phyloP scores from a whole-genome alignment of 495 filamentous ascomycete genomes.

The Xylaria bambusicola region DNA sequence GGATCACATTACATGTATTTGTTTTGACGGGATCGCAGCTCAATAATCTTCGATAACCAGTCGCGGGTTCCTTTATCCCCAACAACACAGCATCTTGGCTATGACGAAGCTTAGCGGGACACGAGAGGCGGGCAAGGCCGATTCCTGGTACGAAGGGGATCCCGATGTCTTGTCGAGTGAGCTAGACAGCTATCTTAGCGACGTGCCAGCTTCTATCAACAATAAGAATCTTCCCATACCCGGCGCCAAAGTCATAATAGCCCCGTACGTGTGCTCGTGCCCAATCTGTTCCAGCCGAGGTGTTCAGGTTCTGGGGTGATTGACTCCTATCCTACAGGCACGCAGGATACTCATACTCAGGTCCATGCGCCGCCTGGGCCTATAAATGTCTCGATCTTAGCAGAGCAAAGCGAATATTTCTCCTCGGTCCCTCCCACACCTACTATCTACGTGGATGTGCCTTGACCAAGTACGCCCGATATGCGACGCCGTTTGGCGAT shows the following conservation, averaged over 20 bases:
- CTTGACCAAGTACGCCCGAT: constrained; percentile 71
- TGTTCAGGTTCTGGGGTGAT: constrained; percentile 3
- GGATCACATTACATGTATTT: background rate
- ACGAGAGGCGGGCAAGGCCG: constrained; percentile 65
- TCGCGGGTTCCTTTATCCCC: background rate
- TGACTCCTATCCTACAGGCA: constrained; percentile 59
- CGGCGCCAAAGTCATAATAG: constrained; percentile 87
- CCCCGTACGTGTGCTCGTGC: constrained; percentile 74
- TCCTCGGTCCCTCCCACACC: constrained; percentile 93
- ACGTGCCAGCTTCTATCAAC: constrained; percentile 67
- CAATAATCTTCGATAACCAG: background rate
- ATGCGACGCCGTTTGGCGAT: constrained; percentile 83
- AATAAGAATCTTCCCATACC: constrained; percentile 64
- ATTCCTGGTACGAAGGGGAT: constrained; percentile 75
- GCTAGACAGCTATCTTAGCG: constrained; percentile 76
- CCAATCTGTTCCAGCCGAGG: background rate
- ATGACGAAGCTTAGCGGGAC: constrained; percentile 39
- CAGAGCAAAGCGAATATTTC: constrained; percentile 80
- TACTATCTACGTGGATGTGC: constrained; percentile 76
- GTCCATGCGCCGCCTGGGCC: constrained; percentile 89
- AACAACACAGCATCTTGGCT: too few species aligned
- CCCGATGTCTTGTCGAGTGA: constrained; percentile 61
- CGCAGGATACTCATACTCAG: constrained; percentile 94
- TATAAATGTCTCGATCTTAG: constrained; percentile 89
- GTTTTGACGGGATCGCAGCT: background rate